A percentile compares a stretch with the other conserved stretches of the same genome.
These are phyloP conservation scores for Alternaria arborescens DNA, from an alignment of 2,329 filamentous ascomycete species.

Conservation along the genomic window DNA sequence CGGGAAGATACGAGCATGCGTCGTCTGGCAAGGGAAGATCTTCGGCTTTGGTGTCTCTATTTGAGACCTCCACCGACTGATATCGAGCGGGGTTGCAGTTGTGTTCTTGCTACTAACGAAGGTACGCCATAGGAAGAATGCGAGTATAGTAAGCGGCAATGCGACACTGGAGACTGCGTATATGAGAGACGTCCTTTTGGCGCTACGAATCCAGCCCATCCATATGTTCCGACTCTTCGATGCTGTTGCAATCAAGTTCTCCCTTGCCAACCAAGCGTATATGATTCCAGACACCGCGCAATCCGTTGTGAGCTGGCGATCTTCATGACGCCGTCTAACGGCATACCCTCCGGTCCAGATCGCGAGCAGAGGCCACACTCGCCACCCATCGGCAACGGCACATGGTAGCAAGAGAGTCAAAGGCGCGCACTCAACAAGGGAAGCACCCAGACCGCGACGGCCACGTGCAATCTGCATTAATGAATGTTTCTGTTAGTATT, in stretches of 20 bases:
- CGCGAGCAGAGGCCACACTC: slow-evolving; percentile 29
- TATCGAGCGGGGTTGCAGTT: neutral
- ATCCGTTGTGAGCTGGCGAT: slow-evolving; percentile 33
- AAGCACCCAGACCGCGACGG: slow-evolving; percentile 21
- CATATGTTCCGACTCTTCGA: slow-evolving; percentile 22
- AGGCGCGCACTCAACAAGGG: slow-evolving; percentile 15
- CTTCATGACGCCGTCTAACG: slow-evolving; percentile 26
- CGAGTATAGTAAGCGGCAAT: slow-evolving; percentile 23
- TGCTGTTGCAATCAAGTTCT: slow-evolving; percentile 13
- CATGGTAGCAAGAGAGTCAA: slow-evolving; percentile 10
- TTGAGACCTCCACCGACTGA: slow-evolving; percentile 17
- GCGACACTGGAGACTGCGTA: slow-evolving; percentile 14
- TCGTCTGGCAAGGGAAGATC: slow-evolving; percentile 71
- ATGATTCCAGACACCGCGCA: slow-evolving; percentile 25
- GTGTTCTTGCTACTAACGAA: neutral
- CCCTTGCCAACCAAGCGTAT: slow-evolving; percentile 17
- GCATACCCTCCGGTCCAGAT: slow-evolving; percentile 31
- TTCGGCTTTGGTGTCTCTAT: slow-evolving; percentile 44
- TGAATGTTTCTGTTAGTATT: slow-evolving; percentile 10
- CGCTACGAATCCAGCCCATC: slow-evolving; percentile 13
- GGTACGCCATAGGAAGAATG: slow-evolving; percentile 6
- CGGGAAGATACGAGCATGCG: slow-evolving; percentile 72
- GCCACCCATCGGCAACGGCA: slow-evolving; percentile 17
- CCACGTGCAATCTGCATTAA: slow-evolving; percentile 23
- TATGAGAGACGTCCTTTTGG: slow-evolving; percentile 7